These are phyloP conservation scores for Plasmodium gonderi DNA, from an alignment of 169 alveolate species.

Conservation along the genomic window DNA sequence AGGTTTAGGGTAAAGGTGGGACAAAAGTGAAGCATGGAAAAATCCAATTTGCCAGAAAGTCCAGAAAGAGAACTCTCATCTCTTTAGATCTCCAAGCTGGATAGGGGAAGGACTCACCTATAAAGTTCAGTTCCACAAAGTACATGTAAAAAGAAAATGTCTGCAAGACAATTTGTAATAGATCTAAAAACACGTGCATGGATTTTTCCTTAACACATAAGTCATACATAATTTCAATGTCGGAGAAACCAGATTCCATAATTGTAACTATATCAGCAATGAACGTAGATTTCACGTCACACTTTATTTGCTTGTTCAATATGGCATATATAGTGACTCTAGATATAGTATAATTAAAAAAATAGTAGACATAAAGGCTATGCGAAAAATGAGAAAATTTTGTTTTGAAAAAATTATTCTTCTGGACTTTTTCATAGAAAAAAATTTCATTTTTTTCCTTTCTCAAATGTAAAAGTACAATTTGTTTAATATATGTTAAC, in stretches of 20 bases:
- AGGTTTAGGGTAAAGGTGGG: too few species aligned
- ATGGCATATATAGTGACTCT: constrained; percentile 31
- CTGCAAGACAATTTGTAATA: constrained; percentile 12
- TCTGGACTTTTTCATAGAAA: neutral
- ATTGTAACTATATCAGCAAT: neutral
- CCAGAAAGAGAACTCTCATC: too few species aligned
- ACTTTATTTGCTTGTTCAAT: constrained; percentile 2
- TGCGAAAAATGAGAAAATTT: neutral
- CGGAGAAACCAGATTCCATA: neutral
- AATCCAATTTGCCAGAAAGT: too few species aligned
- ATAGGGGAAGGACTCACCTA: too few species aligned
- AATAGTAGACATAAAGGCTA: constrained; percentile 12
- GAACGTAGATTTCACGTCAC: neutral
- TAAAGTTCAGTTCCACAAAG: constrained; percentile 17
- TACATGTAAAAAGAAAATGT: constrained; percentile 14
- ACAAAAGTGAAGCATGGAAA: too few species aligned
- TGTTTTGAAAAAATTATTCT: neutral
- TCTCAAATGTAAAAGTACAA: neutral
- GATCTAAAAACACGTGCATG: constrained; percentile 2
- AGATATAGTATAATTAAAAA: constrained; percentile 42
- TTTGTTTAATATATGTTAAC: neutral
- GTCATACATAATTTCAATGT: constrained; percentile 11
- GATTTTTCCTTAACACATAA: neutral
- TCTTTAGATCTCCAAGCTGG: too few species aligned
- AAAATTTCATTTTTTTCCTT: constrained; percentile 9